Evolutionary conservation across 2,329 filamentous ascomycete species (phyloP), one percentile per base, ranked within the genome.

Genomic region (Calonectria fujianensis): DNA sequence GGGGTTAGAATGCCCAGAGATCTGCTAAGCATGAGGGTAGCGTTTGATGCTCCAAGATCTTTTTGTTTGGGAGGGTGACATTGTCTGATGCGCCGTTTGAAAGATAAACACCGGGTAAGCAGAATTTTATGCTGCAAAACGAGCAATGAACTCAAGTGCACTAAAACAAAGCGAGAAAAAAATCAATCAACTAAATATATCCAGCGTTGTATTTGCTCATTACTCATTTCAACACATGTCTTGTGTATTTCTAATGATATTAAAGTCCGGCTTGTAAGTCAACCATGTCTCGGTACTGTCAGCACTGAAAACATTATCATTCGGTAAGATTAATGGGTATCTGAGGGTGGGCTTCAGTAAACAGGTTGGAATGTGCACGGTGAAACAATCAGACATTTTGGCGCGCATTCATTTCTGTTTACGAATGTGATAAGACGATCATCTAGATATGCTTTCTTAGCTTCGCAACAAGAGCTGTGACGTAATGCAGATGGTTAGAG

Each of bases 401-500:
- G 4, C 24, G 45, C 10, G n/a, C 45, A 20, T 8, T 48, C 45
- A 48, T 48, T 48, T 48, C 45, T 24, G 45, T 48, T 48, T 48
- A 48, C 45, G 45, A 48, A 18, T 48, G 45, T n/a, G 45, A 48
- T 24, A 24, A 24, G 24, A 24, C 45, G 9, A 20, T 9, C 13
- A 10, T 24, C 14, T 5, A 48, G 4, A 48, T 48, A 41, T 29
- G 35, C 57, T 61, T 39, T 8, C n/a, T 59, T 61, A 14, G 54
- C 10, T 39, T 59, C n/a, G 20, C 18, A 9, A 24, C 4, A 61
- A 61, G 35, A 24, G 24, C 11, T 61, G 57, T 61, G 57, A 61
- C 57, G 57, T 61, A 39, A 61, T 61, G n/a, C 32, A 39, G 35
- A 39, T 41, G 35, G 54, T 35, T 59, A 31, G 27, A 61, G 57